These are phyloP conservation scores for Corniculantispora saksenae DNA, from an alignment of 2,329 filamentous ascomycete genomes.

Conservation along the genomic window DNA sequence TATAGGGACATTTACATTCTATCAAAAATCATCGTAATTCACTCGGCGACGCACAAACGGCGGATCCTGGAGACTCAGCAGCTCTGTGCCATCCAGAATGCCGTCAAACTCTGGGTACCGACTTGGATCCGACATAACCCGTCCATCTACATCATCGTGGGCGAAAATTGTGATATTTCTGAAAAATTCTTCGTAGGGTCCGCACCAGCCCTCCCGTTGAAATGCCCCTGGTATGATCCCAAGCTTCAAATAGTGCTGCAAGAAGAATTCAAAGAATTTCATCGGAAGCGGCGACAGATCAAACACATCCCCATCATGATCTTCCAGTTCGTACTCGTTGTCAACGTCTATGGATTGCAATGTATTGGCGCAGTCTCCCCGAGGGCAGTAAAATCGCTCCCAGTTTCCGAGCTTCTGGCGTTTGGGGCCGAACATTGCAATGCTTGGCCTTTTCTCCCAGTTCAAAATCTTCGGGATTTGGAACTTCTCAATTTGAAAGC, in stretches of 20 bases:
- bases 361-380: neutral
- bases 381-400: neutral
- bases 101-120: neutral
- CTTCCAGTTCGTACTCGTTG: neutral
- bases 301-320: neutral
- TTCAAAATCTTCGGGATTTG: neutral
- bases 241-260: neutral
- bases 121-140: neutral
- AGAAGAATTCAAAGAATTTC: neutral
- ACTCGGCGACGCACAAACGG: no score
- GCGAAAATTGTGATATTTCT: neutral
- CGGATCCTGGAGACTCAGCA: neutral
- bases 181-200: neutral
- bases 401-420: neutral
- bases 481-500: neutral
- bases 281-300: neutral
- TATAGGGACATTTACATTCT: no score
- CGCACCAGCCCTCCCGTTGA: neutral
- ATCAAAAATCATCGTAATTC: no score
- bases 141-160: neutral
- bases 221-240: neutral
- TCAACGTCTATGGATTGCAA: neutral
- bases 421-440: neutral
- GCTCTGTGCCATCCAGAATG: neutral
- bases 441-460: neutral